phyloP scores from a whole-genome alignment of 2,329 filamentous ascomycete genomes.

The Arthroderma sp. region DNA sequence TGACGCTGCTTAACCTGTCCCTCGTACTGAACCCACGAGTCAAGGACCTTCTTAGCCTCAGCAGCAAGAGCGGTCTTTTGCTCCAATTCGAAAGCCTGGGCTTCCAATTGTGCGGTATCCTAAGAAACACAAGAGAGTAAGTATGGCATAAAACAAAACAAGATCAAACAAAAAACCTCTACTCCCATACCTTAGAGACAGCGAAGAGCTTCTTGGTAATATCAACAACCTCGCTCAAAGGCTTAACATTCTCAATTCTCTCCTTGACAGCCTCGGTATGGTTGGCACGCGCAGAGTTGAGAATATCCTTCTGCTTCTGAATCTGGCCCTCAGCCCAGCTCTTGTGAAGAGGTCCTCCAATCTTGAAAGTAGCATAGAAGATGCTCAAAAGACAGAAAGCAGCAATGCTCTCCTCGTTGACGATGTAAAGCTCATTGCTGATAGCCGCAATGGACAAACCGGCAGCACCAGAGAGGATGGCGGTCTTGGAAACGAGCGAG shows the following conservation, averaged over 20 bases:
- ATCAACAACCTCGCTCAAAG: constrained; percentile 87
- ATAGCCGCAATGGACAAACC: constrained; percentile 87
- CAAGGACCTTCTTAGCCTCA: constrained; percentile 89
- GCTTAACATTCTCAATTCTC: constrained; percentile 86
- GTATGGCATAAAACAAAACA: neutral
- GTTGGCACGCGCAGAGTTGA: constrained; percentile 86
- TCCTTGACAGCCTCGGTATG: constrained; percentile 92
- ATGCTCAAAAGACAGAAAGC: constrained; percentile 85
- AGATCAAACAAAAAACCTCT: neutral
- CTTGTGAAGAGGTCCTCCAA: constrained; percentile 79
- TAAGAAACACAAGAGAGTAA: constrained; percentile 26
- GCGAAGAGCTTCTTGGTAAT: constrained; percentile 95
- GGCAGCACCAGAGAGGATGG: constrained; percentile 85
- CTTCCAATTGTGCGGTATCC: constrained; percentile 96
- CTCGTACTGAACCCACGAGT: constrained; percentile 98
- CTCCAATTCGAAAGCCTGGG: constrained; percentile 92
- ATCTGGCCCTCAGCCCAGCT: constrained; percentile 84
- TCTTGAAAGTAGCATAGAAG: constrained; percentile 86
- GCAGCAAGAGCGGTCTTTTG: constrained; percentile 83
- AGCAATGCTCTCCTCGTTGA: constrained; percentile 97
- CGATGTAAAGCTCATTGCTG: constrained; percentile 98
- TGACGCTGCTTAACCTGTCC: constrained; percentile 97
- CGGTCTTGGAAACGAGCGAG: constrained; percentile 87
- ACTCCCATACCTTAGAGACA: constrained; percentile 73
- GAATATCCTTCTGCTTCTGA: constrained; percentile 84